These are phyloP conservation scores for Wallacemonas sp. DNA, from an alignment of 208 protist genomes.

Conservation along the genomic window DNA sequence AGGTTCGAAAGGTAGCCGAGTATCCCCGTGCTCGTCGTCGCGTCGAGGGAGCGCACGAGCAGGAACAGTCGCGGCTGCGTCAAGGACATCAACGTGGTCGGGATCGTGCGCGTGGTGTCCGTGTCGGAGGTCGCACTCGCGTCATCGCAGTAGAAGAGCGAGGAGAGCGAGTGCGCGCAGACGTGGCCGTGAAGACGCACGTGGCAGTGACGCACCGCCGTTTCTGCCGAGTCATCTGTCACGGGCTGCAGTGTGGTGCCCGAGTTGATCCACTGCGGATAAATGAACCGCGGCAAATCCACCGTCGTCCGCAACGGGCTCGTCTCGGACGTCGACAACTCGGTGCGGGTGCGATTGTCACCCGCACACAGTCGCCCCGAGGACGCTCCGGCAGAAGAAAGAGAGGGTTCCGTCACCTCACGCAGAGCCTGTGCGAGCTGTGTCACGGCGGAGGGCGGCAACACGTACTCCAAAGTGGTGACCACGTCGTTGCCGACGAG, in stretches of 20 bases:
- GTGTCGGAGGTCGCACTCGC: background rate
- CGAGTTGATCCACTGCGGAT: slow-evolving; percentile 15
- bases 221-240: background rate
- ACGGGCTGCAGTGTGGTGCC: slow-evolving; percentile 3
- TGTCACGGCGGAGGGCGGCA: slow-evolving; percentile 2
- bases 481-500: background rate
- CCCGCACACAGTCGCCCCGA: background rate
- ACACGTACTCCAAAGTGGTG: slow-evolving; percentile 23
- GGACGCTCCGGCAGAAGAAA: too few relatives aligned
- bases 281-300: background rate
- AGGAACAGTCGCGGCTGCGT: slow-evolving; percentile 18
- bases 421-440: slow-evolving; percentile 14
- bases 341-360: background rate
- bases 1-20: slow-evolving; percentile 58
- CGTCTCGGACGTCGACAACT: too few relatives aligned
- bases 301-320: too few relatives aligned
- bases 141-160: slow-evolving; percentile 15
- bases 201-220: background rate
- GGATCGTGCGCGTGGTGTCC: background rate
- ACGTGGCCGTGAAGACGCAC: background rate
- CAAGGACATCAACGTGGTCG: background rate
- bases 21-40: slow-evolving; percentile 30
- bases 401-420: background rate
- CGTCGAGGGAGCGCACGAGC: slow-evolving; percentile 45
- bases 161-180: background rate